Conservation (phyloP, 352 stramenopile genomes). For the Pythium sp. region DNA sequence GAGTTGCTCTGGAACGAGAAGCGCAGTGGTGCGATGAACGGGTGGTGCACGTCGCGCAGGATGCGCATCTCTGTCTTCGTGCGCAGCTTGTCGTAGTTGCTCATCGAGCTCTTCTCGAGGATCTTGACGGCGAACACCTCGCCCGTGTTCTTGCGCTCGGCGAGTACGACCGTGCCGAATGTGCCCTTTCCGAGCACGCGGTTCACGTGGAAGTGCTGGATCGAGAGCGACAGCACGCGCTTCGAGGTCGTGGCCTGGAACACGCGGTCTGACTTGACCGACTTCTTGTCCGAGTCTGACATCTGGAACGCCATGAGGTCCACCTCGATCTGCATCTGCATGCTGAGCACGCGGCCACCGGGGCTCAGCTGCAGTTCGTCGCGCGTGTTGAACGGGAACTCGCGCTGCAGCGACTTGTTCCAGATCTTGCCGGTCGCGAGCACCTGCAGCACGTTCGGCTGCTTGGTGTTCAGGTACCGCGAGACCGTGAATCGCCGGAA, state of each 20-base stretch:
- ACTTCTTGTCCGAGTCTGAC: constrained; percentile 68
- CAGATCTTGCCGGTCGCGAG: constrained; percentile 71
- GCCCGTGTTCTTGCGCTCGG: constrained; percentile 79
- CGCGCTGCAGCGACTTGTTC: constrained; percentile 75
- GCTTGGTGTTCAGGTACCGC: constrained; percentile 75
- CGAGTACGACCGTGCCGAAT: constrained; percentile 91
- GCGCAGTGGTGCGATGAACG: constrained; percentile 90
- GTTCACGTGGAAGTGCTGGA: constrained; percentile 95
- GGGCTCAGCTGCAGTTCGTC: constrained; percentile 78
- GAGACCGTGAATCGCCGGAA: constrained; percentile 73
- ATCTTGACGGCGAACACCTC: constrained; percentile 93
- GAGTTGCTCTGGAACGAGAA: constrained; percentile 86
- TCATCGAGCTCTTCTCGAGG: constrained; percentile 90
- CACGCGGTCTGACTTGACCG: constrained; percentile 55
- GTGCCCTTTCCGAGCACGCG: constrained; percentile 94
- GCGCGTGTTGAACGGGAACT: constrained; percentile 81
- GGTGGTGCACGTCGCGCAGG: constrained; percentile 88
- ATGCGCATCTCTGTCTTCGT: constrained; percentile 92
- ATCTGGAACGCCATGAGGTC: constrained; percentile 79
- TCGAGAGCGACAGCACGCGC: constrained; percentile 79
- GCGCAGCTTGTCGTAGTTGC: constrained; percentile 90
- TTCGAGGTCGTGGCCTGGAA: constrained; percentile 78
- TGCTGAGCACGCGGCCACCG: constrained; percentile 66
- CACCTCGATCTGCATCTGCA: constrained; percentile 86
- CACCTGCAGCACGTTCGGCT: constrained; percentile 78